Percentiles rank a stretch among this genome's conserved stretches.
These are phyloP conservation scores for Silybum marianum DNA, from an alignment of 129 eudicot species.

Conservation along the genomic window DNA sequence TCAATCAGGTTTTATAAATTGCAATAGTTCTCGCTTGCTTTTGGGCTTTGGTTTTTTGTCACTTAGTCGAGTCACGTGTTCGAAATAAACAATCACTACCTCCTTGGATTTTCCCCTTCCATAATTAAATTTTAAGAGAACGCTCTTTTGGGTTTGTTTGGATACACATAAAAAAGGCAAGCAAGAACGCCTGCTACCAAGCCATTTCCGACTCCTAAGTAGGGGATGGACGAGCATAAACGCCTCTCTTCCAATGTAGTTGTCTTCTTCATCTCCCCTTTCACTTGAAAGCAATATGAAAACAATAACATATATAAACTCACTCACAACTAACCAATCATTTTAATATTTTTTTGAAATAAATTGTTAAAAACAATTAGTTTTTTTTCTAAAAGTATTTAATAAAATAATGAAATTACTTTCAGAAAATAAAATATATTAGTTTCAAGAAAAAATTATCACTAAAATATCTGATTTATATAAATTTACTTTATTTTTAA, in stretches of 20 bases:
- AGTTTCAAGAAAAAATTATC: too few species aligned
- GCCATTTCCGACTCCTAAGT: neutral
- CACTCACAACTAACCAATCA: neutral
- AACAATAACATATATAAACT: neutral
- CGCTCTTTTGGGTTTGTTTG: neutral
- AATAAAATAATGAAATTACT: too few species aligned
- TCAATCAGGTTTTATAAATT: neutral
- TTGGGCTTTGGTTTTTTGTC: neutral
- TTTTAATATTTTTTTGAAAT: too few species aligned
- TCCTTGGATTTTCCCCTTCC: neutral
- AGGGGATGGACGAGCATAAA: neutral
- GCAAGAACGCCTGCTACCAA: neutral
- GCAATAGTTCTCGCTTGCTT: neutral
- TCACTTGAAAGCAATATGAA: neutral
- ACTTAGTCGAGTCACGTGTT: neutral
- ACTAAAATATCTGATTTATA: neutral
- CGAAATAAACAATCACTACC: neutral
- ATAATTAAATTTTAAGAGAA: neutral
- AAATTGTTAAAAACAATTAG: neutral
- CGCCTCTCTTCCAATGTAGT: neutral
- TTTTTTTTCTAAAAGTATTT: neutral
- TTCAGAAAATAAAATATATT: too few species aligned
- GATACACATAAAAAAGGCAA: neutral
- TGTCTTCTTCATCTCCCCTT: neutral
- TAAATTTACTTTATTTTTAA: neutral